These are phyloP conservation scores for Daldinia bambusicola DNA, from an alignment of 495 filamentous ascomycete genomes.

Conservation along the genomic window DNA sequence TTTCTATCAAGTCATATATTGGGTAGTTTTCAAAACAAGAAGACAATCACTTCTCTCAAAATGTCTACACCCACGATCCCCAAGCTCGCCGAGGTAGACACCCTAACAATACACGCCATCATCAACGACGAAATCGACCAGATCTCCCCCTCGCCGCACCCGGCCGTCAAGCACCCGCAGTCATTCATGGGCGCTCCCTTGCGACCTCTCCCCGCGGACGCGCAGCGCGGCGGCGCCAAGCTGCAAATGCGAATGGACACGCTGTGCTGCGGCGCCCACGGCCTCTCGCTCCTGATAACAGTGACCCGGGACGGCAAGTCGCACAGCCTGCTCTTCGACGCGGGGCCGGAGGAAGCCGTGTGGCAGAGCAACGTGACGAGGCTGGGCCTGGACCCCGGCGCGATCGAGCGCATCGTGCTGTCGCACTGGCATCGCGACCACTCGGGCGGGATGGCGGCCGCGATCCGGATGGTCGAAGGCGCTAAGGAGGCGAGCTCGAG, in stretches of 20 bases:
- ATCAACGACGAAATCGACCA: constrained; percentile 65
- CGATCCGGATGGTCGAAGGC: constrained; percentile 59
- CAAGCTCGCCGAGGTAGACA: constrained; percentile 34
- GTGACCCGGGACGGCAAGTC: constrained; percentile 62
- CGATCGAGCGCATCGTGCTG: constrained; percentile 52
- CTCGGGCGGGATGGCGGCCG: constrained; percentile 59
- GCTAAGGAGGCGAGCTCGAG: constrained; percentile 56
- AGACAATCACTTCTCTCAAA: background rate
- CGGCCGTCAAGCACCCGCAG: constrained; percentile 59
- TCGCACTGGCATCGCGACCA: constrained; percentile 74
- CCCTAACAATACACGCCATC: constrained; percentile 35
- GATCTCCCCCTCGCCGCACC: constrained; percentile 61
- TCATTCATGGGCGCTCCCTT: constrained; percentile 55
- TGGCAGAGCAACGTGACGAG: constrained; percentile 67
- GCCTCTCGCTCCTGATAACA: constrained; percentile 67
- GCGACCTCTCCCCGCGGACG: constrained; percentile 28
- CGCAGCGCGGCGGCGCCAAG: constrained; percentile 53
- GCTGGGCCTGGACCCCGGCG: constrained; percentile 57
- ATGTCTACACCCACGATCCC: background rate
- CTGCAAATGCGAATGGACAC: constrained; percentile 64
- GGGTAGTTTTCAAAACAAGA: background rate
- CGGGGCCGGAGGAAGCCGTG: constrained; percentile 65
- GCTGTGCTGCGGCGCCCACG: constrained; percentile 70
- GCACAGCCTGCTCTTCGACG: constrained; percentile 69
- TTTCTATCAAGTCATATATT: background rate